A percentile compares a stretch with the other conserved stretches of the same genome.
Conservation (phyloP, 139 green algal genomes). For the Tetradesmus lagerheimii region DNA sequence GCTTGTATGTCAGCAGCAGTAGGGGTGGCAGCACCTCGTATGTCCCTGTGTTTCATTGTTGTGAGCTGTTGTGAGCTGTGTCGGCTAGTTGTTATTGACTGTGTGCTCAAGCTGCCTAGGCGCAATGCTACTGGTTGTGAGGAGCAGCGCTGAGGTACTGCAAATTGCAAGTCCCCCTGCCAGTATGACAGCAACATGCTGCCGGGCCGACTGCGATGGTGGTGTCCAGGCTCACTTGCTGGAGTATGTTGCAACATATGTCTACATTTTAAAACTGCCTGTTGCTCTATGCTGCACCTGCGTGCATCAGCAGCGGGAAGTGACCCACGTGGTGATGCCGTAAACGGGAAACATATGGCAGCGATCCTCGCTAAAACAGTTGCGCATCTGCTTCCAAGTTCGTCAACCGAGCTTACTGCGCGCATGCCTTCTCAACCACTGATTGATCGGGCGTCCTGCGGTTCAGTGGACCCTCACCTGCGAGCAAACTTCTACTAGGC, state of each 20-base stretch:
- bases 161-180: too few species aligned
- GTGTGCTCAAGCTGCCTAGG: too few species aligned
- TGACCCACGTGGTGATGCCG: background rate
- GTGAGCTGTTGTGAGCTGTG: too few species aligned
- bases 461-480: background rate
- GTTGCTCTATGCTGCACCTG: background rate
- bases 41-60: too few species aligned
- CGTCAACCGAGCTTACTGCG: background rate
- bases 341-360: background rate
- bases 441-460: background rate
- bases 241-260: background rate
- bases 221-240: too few species aligned
- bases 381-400: background rate
- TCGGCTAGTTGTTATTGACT: too few species aligned
- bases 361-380: background rate
- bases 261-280: background rate
- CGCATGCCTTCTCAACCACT: background rate
- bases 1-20: too few species aligned
- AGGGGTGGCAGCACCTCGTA: too few species aligned
- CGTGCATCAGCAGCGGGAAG: background rate
- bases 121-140: too few species aligned
- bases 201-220: too few species aligned
- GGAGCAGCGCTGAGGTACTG: too few species aligned
- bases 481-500: background rate
- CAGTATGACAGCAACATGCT: too few species aligned